These are phyloP conservation scores for Xylaria hypoxylon DNA, from an alignment of 2,329 filamentous ascomycete genomes.

Conservation along the genomic window DNA sequence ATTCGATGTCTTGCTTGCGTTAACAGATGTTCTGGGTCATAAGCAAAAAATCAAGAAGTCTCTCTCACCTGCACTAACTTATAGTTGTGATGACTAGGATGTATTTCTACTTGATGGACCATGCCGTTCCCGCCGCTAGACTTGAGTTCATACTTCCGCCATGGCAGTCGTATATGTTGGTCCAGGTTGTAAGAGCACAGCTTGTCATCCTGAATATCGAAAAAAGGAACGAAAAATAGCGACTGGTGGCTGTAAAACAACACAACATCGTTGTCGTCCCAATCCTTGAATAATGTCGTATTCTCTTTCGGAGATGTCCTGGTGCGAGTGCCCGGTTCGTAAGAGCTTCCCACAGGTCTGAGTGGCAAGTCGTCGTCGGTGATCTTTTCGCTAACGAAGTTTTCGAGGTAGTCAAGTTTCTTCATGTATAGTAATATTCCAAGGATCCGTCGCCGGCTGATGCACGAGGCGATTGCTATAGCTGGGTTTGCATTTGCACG, in stretches of 20 bases:
- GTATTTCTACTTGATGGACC: not conserved
- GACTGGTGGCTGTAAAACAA: not conserved
- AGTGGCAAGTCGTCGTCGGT: constrained; percentile 9
- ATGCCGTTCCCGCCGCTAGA: not conserved
- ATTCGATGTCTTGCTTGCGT: not conserved
- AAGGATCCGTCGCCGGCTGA: constrained; percentile 6
- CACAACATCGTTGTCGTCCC: not conserved
- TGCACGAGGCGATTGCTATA: not conserved
- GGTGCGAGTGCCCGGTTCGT: not conserved
- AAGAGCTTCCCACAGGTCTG: not conserved
- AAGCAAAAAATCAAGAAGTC: not conserved
- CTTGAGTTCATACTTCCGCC: constrained; percentile 1
- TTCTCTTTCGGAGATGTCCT: not conserved
- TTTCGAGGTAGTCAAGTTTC: not conserved
- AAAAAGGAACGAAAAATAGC: constrained; percentile 2
- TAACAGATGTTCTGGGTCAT: too few species aligned
- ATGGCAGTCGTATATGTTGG: not conserved
- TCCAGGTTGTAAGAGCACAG: constrained; percentile 4
- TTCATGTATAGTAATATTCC: constrained; percentile 7
- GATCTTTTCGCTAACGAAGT: not conserved
- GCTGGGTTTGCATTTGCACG: not conserved
- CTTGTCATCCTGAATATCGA: constrained; percentile 1
- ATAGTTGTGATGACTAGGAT: constrained; percentile 14
- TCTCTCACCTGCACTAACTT: not conserved
- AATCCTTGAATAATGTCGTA: not conserved